These are phyloP conservation scores for Diplodia seriata DNA, from an alignment of 2,329 filamentous ascomycete species.

Conservation along the genomic window DNA sequence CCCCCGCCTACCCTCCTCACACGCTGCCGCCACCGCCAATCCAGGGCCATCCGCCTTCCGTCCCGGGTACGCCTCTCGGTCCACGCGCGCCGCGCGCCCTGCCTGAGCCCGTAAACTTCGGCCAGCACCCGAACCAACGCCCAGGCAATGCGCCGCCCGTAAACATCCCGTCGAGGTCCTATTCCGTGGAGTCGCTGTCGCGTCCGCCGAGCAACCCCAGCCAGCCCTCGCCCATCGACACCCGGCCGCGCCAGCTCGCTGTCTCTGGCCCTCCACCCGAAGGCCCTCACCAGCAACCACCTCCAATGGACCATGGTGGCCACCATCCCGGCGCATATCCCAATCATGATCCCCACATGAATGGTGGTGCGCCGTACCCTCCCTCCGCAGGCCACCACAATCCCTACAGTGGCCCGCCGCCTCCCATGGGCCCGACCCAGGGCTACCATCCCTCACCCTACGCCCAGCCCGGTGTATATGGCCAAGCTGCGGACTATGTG, in stretches of 20 bases:
- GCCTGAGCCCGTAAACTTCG: conserved; percentile 31
- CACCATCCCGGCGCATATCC: conserved; percentile 44
- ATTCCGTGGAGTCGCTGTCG: conserved; percentile 46
- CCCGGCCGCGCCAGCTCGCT: conserved; percentile 28
- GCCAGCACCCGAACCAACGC: conserved; percentile 37
- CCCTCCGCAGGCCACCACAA: conserved; percentile 40
- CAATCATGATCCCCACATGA: conserved; percentile 45
- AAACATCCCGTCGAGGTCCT: conserved; percentile 39
- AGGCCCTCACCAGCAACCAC: conserved; percentile 36
- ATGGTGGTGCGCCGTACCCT: conserved; percentile 42
- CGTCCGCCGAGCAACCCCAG: conserved; percentile 43
- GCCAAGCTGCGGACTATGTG: conserved; percentile 29
- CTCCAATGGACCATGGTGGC: conserved; percentile 47
- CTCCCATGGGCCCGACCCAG: conserved; percentile 40
- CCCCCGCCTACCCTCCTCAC: conserved; percentile 28
- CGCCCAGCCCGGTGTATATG: conserved; percentile 44
- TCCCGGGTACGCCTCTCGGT: conserved; percentile 28
- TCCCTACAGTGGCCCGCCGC: conserved; percentile 41
- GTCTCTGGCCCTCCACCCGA: conserved; percentile 24
- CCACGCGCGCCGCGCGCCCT: conserved; percentile 30
- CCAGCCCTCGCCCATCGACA: conserved; percentile 35
- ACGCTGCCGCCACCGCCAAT: conserved; percentile 32
- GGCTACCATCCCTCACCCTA: conserved; percentile 38
- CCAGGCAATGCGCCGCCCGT: conserved; percentile 44
- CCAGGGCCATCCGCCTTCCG: conserved; percentile 30